These are phyloP conservation scores for Platanthera zijinensis DNA, from an alignment of 106 monocot genomes.

Conservation along the genomic window DNA sequence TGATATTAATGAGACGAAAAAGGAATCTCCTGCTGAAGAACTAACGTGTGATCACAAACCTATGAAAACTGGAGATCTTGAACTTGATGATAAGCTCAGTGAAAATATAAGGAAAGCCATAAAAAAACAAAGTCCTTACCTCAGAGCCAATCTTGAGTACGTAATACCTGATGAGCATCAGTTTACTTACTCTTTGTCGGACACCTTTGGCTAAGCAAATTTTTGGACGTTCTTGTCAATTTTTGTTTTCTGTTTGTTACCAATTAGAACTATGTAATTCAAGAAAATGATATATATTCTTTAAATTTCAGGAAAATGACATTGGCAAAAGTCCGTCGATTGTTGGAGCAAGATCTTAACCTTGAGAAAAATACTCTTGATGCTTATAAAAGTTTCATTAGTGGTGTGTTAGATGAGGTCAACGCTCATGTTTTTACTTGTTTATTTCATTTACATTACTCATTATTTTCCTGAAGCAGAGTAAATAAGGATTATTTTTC, in stretches of 20 bases:
- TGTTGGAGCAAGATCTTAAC: constrained; percentile 82
- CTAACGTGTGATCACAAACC: constrained; percentile 11
- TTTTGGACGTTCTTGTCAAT: constrained; percentile 1
- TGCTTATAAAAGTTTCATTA: constrained; percentile 69
- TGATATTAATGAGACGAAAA: constrained; percentile 11
- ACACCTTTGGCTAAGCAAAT: not conserved
- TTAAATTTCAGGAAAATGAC: constrained; percentile 58
- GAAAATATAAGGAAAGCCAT: constrained; percentile 75
- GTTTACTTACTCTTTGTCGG: not conserved
- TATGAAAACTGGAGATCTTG: constrained; percentile 10
- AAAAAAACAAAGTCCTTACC: constrained; percentile 49
- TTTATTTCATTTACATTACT: not conserved
- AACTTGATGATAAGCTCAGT: constrained; percentile 20
- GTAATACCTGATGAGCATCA: constrained; percentile 8
- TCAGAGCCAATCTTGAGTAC: constrained; percentile 66
- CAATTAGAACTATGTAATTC: not conserved
- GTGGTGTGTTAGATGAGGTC: constrained; percentile 57
- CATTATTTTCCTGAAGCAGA: not conserved
- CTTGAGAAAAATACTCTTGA: constrained; percentile 63
- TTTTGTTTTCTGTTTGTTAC: not conserved
- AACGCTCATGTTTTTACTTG: not conserved
- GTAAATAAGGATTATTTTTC: constrained; percentile 1
- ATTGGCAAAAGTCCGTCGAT: constrained; percentile 58
- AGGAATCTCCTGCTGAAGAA: constrained; percentile 20
- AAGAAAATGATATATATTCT: constrained; percentile 6